Percentiles rank a stretch among this genome's conserved stretches.
These are phyloP conservation scores for Globisporangium spinosum DNA, from an alignment of 352 stramenopile genomes.

Conservation along the genomic window DNA sequence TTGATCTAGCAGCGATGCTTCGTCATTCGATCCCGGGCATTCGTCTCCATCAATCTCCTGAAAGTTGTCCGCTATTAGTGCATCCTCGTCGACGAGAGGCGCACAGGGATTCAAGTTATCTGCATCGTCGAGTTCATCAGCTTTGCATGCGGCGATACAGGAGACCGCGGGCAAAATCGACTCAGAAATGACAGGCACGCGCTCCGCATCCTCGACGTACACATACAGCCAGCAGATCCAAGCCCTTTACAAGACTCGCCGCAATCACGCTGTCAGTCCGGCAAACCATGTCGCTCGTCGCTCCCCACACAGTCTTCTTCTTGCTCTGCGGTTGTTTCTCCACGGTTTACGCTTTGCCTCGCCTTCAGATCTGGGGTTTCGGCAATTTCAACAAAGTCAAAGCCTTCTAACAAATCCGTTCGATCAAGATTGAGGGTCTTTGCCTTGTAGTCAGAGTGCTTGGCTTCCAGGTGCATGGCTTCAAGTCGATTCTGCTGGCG, in stretches of 20 bases:
- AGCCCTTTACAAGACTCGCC: slow-evolving; percentile 1
- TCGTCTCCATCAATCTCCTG: not conserved
- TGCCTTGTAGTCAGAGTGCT: slow-evolving; percentile 17
- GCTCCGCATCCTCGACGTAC: slow-evolving; percentile 22
- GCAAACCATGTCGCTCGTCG: slow-evolving; percentile 11
- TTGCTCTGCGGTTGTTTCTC: not conserved
- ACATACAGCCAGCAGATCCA: slow-evolving; percentile 19
- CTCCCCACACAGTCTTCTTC: slow-evolving; percentile 7
- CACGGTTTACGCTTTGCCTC: not conserved
- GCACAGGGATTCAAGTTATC: not conserved
- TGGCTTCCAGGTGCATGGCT: slow-evolving; percentile 34
- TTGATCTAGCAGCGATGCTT: not conserved
- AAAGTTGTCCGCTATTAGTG: not conserved
- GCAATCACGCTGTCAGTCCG: slow-evolving; percentile 12
- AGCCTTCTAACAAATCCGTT: slow-evolving; percentile 20
- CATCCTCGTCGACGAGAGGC: not conserved
- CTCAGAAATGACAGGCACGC: not conserved
- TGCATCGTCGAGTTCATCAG: not conserved
- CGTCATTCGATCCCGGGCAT: not conserved
- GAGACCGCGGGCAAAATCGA: not conserved
- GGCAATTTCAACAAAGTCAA: slow-evolving; percentile 35
- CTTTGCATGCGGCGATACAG: not conserved
- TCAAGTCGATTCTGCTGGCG: slow-evolving; percentile 52
- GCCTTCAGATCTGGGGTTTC: not conserved
- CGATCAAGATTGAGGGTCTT: slow-evolving; percentile 12